Conservation (phyloP, 2,329 filamentous ascomycete genomes). For the Alternaria atra region DNA sequence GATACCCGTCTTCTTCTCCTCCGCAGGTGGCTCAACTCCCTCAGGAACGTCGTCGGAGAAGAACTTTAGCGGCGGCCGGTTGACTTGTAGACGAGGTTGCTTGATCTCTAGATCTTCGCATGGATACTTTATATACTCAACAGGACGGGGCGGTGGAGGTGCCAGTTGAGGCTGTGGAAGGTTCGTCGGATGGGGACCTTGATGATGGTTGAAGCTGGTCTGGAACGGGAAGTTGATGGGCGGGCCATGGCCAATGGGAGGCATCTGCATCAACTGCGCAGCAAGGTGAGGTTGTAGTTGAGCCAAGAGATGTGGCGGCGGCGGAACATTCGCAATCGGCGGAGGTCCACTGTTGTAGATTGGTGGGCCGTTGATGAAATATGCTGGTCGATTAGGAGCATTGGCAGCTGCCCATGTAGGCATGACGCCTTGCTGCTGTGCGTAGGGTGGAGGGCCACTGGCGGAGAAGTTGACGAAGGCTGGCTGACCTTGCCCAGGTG, state of each 20-base stretch:
- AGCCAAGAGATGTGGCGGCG: constrained; percentile 20
- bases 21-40: constrained; percentile 48
- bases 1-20: constrained; percentile 63
- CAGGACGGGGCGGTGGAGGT: constrained; percentile 58
- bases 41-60: constrained; percentile 69
- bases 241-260: constrained; percentile 27
- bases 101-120: constrained; percentile 91
- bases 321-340: constrained; percentile 7
- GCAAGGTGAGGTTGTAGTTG: constrained; percentile 32
- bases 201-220: constrained; percentile 56
- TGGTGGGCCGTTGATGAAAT: constrained; percentile 13
- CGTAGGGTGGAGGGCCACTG: constrained; percentile 67
- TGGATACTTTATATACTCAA: constrained; percentile 83
- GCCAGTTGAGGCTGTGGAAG: constrained; percentile 56
- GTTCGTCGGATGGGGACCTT: constrained; percentile 48
- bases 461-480: constrained; percentile 61
- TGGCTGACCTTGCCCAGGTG: constrained; percentile 47
- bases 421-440: constrained; percentile 69
- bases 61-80: constrained; percentile 80
- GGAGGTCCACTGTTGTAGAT: constrained; percentile 15
- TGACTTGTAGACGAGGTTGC: constrained; percentile 68
- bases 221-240: constrained; percentile 39
- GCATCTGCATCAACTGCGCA: constrained; percentile 30
- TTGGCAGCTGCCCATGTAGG: constrained; percentile 14
- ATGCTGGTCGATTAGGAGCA: constrained; percentile 10